phyloP scores from a whole-genome alignment of 2,329 filamentous ascomycete species.

The Cladophialophora yegresii region DNA sequence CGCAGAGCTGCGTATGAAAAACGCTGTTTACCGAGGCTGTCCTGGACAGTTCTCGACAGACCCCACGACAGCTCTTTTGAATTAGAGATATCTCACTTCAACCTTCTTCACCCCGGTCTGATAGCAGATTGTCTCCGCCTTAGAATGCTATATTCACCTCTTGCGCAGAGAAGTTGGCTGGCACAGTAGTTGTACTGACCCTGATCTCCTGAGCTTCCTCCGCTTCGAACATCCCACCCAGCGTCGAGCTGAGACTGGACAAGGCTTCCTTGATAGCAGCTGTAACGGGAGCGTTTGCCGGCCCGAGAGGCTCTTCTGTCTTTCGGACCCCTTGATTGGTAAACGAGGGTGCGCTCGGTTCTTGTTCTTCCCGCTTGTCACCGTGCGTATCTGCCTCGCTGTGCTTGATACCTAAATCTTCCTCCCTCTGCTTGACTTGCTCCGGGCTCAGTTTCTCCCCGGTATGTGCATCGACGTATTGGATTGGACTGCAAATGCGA shows the following conservation, averaged over 20 bases:
- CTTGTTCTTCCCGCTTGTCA: not conserved
- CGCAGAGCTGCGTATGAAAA: not conserved
- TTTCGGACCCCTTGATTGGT: not conserved
- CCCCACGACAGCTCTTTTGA: not conserved
- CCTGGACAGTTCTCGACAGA: not conserved
- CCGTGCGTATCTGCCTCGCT: not conserved
- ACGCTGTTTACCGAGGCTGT: not conserved
- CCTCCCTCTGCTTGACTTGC: not conserved
- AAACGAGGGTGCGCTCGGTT: too few species aligned
- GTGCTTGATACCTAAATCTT: not conserved
- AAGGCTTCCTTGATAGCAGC: not conserved
- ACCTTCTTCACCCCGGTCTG: not conserved
- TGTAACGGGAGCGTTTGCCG: not conserved
- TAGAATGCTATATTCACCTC: not conserved
- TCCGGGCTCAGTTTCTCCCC: not conserved
- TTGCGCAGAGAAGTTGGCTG: slow-evolving; percentile 1
- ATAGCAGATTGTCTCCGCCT: not conserved
- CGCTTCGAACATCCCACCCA: not conserved
- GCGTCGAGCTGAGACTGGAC: not conserved
- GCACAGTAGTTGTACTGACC: slow-evolving; percentile 10
- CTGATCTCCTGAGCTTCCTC: not conserved
- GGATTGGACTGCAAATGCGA: slow-evolving; percentile 35
- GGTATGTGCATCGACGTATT: slow-evolving; percentile 21
- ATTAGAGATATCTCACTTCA: not conserved
- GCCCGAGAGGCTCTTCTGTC: not conserved